A percentile compares a stretch with the other conserved stretches of the same genome.
phyloP scores from a whole-genome alignment of 768 basidiomycete species.

The Suillus placidus region DNA sequence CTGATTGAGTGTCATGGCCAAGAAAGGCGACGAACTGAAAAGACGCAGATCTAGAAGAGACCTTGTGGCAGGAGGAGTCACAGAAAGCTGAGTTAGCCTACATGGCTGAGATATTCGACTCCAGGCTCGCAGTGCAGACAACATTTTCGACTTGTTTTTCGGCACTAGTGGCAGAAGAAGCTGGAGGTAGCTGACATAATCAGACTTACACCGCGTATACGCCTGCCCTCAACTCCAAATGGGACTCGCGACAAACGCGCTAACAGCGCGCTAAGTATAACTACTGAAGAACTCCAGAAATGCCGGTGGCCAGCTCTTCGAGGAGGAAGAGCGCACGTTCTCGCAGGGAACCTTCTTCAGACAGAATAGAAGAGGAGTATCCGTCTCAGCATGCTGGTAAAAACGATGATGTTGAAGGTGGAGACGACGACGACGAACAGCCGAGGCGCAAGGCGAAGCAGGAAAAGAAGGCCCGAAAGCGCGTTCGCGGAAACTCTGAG shows the following conservation, averaged over 20 bases:
- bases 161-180: constrained; percentile 4
- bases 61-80: neutral
- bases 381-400: constrained; percentile 35
- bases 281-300: constrained; percentile 15
- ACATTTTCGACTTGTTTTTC: constrained; percentile 20
- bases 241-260: constrained; percentile 16
- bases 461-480: constrained; percentile 33
- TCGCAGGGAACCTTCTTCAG: constrained; percentile 53
- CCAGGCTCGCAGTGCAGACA: constrained; percentile 26
- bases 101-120: constrained; percentile 26
- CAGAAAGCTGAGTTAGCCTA: constrained; percentile 6
- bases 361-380: constrained; percentile 58
- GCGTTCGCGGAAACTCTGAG: constrained; percentile 39
- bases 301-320: constrained; percentile 39
- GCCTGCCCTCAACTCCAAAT: constrained; percentile 31
- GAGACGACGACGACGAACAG: constrained; percentile 43
- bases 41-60: constrained; percentile 41
- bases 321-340: constrained; percentile 39
- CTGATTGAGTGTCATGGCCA: constrained; percentile 80
- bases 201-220: constrained; percentile 22
- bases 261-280: constrained; percentile 3
- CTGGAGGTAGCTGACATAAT: constrained; percentile 12
- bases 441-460: constrained; percentile 36
- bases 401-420: constrained; percentile 45
- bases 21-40: constrained; percentile 65